Conservation (phyloP, 768 basidiomycete species). For the Lentinula detonsa region DNA sequence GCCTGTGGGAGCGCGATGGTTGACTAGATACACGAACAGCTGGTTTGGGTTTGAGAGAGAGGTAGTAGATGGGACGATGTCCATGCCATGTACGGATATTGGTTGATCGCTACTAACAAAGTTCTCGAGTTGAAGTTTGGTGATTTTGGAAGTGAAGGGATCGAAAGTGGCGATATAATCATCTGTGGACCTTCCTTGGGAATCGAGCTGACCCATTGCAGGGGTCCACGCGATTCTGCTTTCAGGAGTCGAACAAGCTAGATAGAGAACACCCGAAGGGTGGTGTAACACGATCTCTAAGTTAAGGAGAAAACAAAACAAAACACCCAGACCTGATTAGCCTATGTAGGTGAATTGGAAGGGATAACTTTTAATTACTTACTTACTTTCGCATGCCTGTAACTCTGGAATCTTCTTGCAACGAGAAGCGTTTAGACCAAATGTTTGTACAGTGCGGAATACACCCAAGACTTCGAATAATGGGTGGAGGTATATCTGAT, state of each 20-base stretch:
- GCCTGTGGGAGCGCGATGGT: constrained; percentile 52
- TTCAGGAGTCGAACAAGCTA: constrained; percentile 53
- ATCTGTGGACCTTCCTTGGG: constrained; percentile 27
- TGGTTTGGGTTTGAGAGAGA: constrained; percentile 29
- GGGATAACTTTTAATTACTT: constrained; percentile 10
- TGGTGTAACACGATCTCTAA: constrained; percentile 57
- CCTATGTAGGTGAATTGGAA: too few relatives aligned
- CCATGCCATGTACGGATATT: constrained; percentile 62
- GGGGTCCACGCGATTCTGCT: constrained; percentile 52
- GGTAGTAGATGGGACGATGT: constrained; percentile 48
- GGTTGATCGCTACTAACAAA: constrained; percentile 32
- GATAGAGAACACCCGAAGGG: constrained; percentile 49
- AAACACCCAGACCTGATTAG: not conserved
- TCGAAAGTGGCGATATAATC: constrained; percentile 63
- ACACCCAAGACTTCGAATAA: constrained; percentile 35
- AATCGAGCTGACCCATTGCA: constrained; percentile 24
- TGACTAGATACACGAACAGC: constrained; percentile 65
- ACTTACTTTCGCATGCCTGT: constrained; percentile 64
- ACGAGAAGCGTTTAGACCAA: constrained; percentile 32
- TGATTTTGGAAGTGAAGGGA: constrained; percentile 36
- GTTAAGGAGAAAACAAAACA: not conserved
- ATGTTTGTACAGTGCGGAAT: constrained; percentile 34
- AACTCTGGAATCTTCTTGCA: constrained; percentile 49
- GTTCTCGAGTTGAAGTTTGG: constrained; percentile 35
- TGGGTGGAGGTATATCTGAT: constrained; percentile 43